Evolutionary conservation across 2,329 filamentous ascomycete species (phyloP), one percentile per base, ranked within the genome.

Genomic region (Pseudogymnoascus sp.): DNA sequence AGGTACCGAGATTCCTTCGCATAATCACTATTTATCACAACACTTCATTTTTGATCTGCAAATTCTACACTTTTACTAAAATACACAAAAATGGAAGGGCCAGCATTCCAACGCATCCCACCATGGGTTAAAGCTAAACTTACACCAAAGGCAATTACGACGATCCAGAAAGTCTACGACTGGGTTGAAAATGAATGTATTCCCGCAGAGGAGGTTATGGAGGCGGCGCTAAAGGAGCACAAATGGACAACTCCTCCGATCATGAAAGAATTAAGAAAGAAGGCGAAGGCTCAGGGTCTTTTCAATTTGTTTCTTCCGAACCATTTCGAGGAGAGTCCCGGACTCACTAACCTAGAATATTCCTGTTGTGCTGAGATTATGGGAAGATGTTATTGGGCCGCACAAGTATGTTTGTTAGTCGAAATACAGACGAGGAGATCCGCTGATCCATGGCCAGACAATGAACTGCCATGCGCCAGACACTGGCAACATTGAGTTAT

Each of bases 401-500:
- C 65, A 21, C 66, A 67, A 63, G 66, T 66, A 7, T 12, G 61
- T 58, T 62, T 45, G 26, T n/a, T 4, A 37, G 10, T 16, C 39
- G 1, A 33, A 19, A 38, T 31, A 37, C 33, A 35, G 33, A 14
- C 33, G 33, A 35, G 10, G 33, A 35, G 33, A 10, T 35, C 33
- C 33, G 33, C 33, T 35, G 12, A 35, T 35, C 33, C 33, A 35
- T 35, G 33, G 33, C 33, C 60, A 77, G 75, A 77, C 75, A 0
- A 76, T 76, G 74, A 77, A 77, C 65, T 77, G 75, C 65, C 74
- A 76, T 61, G 79, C 79, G 2, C 79, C 21, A 76, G 79, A 60
- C 79, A 81, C 71, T 6, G 79, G 79, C 31, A 81, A 81, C 69
- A 81, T 81, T 69, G 79, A 81, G 67, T 75, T 81, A 8, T 74